These are phyloP conservation scores for Coemansia sp. DNA, from an alignment of 192 early-diverging fungal species.

Conservation along the genomic window DNA sequence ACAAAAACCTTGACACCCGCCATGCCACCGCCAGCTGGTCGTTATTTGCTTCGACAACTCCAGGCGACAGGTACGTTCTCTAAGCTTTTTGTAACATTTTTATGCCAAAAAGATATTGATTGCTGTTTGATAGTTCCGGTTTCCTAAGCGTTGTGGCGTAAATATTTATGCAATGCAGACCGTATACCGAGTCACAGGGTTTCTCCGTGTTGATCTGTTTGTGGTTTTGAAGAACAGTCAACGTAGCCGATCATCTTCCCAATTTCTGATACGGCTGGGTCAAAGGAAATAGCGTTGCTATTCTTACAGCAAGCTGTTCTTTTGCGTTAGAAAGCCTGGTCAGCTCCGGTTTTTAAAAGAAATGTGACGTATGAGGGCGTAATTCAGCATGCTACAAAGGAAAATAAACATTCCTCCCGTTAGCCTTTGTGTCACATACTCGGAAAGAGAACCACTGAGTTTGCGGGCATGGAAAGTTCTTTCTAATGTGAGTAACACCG, in stretches of 20 bases:
- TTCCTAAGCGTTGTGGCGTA: background rate
- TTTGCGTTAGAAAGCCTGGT: constrained; percentile 1
- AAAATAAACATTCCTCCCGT: constrained; percentile 6
- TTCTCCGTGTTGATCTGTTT: background rate
- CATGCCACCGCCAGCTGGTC: background rate
- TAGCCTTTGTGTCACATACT: background rate
- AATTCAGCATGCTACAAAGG: background rate
- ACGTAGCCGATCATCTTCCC: background rate
- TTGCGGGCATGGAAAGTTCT: background rate
- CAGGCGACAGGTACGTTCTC: background rate
- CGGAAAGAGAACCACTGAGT: background rate
- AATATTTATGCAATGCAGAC: background rate
- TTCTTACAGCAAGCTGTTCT: background rate
- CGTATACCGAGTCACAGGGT: background rate
- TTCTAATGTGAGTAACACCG: background rate
- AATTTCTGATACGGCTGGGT: background rate
- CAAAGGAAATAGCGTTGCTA: background rate
- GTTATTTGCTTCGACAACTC: background rate
- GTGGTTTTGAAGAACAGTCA: background rate
- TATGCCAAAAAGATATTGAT: background rate
- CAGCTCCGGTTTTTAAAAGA: background rate
- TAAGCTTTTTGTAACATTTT: background rate
- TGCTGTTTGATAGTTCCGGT: background rate
- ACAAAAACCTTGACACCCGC: background rate
- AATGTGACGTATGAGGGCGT: background rate